Base-by-base conservation (phyloP, 2,329 filamentous ascomycete genomes). In the Sclerotinia borealis region DNA sequence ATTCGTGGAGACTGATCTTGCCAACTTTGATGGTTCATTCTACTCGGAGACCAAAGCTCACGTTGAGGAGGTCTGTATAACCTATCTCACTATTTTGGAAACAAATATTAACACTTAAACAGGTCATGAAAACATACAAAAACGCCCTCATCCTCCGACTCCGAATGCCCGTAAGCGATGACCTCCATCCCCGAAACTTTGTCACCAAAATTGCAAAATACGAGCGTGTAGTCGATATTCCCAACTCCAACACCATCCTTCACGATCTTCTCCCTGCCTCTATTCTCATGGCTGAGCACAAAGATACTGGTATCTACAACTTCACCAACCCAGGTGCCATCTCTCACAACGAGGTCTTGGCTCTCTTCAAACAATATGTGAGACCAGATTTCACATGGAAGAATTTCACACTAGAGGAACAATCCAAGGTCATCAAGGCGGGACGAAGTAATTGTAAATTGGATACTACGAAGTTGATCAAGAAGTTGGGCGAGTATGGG, bases 241-340 rank as follows among this genome's bases (percentile, higher is more conserved):
- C 85, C 65, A 89, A 89, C 76, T 87, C 84, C 75, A 86, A 88
- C 77, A 86, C 84, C 50, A 83, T 89, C 68, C 80, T 89, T 50
- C 79, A 82, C 66, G 84, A 88, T 70, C 81, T 89, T 54, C 79
- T 89, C 25, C 86, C 86, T 13, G 81, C 81, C 15, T 81, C 84
- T 2, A 79, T 88, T 65, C 72, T 85, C 51, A 76, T 88, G 67
- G 82, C 85, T 34, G 83, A 87, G 73, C 79, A 86, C 75, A 76
- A 77, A 47, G 85, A 88, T 48, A 83, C 80, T 1, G 86, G 86
- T 22, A 78, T 89, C 68, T 88, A 85, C 76, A 89, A 89, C 77
- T 88, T 89, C 74, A 88, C 85, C 65, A 89, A 89, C 76, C 86
- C 86, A 0, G 86, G 86, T 15, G 83, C 85, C 67, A 88, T 89